Base-by-base conservation (phyloP, 2,329 filamentous ascomycete species). In the Claviceps pazoutovae region DNA sequence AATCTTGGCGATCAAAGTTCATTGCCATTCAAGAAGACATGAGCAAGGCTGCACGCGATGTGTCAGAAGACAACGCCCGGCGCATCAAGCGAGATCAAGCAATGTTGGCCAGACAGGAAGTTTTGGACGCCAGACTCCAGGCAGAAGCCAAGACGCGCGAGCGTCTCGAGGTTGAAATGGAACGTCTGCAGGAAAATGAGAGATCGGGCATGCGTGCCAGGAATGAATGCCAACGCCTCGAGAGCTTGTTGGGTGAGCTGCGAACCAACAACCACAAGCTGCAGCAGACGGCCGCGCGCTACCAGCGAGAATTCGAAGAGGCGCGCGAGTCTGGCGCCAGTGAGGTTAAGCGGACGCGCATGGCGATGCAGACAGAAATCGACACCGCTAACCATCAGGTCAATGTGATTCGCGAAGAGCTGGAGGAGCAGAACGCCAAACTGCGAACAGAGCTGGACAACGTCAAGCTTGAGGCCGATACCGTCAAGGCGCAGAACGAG, bases 21-120 rank as follows among this genome's bases (percentile, higher is more conserved):
- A 80, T 91, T 59, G 82, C 82, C 54, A 73, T 98, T 41, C 90
- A 97, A 67, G 80, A 88, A 56, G 88, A 96, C 59, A 91, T 97
- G 84, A 79, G 82, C 36, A 74, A 74, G 52, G 86, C 88, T 48
- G 83, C 87, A 50, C 80, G 81, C 46, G 84, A 95, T 55, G 82
- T 96, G 55, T 82, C 85, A 21, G 82, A 86, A 60, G 90, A 97
- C 63, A 91, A 90, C 63, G 81, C 84, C 34, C 76, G 79, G 38
- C 90, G 86, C 69, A 80, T 82, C 60, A 85, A 86, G 68, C 84
- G 84, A 64, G 87, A 94, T 63, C 82, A 87, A 58, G 83, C 88
- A 53, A 79, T 87, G 57, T 74, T 89, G 57, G 88, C 87, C 55
- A 75, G 88, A 56, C 86, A 88, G 58, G 84, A 91, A 61, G 83